Conservation (phyloP, 1,139 yeast genomes). For the Groenewaldozyma sp. region DNA sequence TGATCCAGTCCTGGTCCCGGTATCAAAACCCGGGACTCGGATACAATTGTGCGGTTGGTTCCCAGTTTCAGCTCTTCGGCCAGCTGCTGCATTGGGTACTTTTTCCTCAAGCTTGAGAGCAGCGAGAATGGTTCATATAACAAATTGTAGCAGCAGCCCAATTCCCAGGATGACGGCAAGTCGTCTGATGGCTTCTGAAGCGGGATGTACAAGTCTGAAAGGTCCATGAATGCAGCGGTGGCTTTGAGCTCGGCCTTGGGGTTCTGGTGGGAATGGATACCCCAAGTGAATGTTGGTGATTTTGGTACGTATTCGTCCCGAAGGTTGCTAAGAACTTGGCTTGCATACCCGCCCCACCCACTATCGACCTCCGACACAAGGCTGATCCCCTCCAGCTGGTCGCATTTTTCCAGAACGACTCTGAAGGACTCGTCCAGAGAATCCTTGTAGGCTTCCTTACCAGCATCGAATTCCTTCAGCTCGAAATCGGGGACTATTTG, state of each 20-base stretch:
- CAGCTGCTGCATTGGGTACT: slow-evolving; percentile 22
- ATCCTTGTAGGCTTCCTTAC: slow-evolving; percentile 44
- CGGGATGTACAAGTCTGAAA: not conserved
- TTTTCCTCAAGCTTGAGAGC: slow-evolving; percentile 20
- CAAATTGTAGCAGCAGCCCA: no score
- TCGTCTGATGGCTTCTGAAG: slow-evolving; percentile 1
- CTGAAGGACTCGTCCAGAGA: slow-evolving; percentile 54
- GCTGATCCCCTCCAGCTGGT: slow-evolving; percentile 61
- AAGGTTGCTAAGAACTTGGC: slow-evolving; percentile 41
- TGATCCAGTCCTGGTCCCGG: slow-evolving; percentile 11
- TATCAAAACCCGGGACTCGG: slow-evolving; percentile 13
- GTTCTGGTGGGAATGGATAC: slow-evolving; percentile 16
- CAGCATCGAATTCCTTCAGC: slow-evolving; percentile 39
- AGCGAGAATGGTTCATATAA: slow-evolving; percentile 25
- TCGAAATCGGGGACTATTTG: slow-evolving; percentile 50
- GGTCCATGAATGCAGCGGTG: not conserved
- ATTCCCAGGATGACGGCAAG: no score
- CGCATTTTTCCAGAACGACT: slow-evolving; percentile 65
- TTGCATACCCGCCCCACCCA: slow-evolving; percentile 79
- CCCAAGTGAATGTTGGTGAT: slow-evolving; percentile 50
- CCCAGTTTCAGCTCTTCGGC: slow-evolving; percentile 18
- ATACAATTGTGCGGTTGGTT: slow-evolving; percentile 19
- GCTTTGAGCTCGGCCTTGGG: slow-evolving; percentile 1
- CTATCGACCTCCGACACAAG: slow-evolving; percentile 58
- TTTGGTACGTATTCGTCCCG: slow-evolving; percentile 69